Evolutionary conservation across 164 flowering plant species (phyloP), one percentile per base, ranked within the genome.

Genomic region (Vitis amurensis): DNA sequence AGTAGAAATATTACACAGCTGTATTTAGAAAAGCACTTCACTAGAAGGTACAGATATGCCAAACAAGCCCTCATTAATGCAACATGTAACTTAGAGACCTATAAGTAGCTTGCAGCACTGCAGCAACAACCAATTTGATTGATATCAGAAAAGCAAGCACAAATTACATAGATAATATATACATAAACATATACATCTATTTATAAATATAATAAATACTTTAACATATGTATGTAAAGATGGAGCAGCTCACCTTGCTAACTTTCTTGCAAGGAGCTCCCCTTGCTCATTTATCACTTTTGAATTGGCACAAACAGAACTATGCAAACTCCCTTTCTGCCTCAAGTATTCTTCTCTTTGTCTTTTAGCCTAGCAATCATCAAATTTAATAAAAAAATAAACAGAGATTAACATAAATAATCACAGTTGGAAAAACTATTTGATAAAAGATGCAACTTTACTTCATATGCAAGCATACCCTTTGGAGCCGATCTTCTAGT

Each of bases 271-370:
- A 49, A 92, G 88, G 31, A 82, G 50, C 60, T 91, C 97, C 51
- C 95, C 98, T 64, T 89, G 88, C 72, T 76, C 81, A 30, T 78
- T 74, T 82, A 79, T 83, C 78, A 68, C 78, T 69, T 68, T 79
- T 78, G 78, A 76, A 72, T 78, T 80, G 67, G 59, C 50, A 59
- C 48, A 73, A 69, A 76, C 68, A 70, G 83, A 71, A 71, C 68
- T 69, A 49, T 72, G 78, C 16, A 65, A 66, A 64, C 81, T 85
- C 68, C 86, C 89, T 79, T 91, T 87, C 73, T 86, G 91, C 82
- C 85, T 89, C 76, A 96, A 64, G 78, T 87, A 88, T 66, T 93
- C 98, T 14, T 89, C 96, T 80, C 99, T 80, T 74, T 88, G 88
- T 66, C 85, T 81, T 81, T 76, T 91, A 30, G 98, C 99, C 99